phyloP scores from a whole-genome alignment of 2,329 filamentous ascomycete genomes.

The Fusarium oxysporum region DNA sequence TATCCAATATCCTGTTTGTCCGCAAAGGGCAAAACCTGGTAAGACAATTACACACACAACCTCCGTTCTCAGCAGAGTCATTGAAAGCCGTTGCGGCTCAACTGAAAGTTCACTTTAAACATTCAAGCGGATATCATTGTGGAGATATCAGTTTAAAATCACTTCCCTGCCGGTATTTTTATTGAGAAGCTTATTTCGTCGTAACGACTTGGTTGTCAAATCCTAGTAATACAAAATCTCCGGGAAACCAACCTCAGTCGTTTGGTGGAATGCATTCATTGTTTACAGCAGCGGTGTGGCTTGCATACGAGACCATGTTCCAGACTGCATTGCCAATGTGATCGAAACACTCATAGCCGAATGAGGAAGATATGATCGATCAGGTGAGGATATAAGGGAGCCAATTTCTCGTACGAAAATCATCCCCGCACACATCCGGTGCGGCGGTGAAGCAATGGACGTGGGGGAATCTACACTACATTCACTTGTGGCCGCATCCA shows the following conservation, averaged over 20 bases:
- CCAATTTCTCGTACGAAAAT: conserved; percentile 19
- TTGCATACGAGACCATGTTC: conserved; percentile 18
- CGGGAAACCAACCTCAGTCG: neutral
- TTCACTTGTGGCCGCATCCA: conserved; percentile 31
- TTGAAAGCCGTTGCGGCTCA: neutral
- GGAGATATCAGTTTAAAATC: neutral
- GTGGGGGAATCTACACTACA: conserved; percentile 23
- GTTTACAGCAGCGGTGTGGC: conserved; percentile 31
- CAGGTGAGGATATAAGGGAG: conserved; percentile 31
- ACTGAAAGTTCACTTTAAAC: neutral
- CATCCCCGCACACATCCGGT: conserved; percentile 21
- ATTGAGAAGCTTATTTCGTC: neutral
- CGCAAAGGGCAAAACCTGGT: neutral
- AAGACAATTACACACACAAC: neutral
- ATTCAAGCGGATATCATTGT: neutral
- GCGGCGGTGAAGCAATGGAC: conserved; percentile 35
- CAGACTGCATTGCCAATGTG: conserved; percentile 11
- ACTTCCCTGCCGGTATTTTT: neutral
- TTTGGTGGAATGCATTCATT: neutral
- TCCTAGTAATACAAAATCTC: neutral
- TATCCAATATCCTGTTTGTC: neutral
- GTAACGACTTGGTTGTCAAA: neutral
- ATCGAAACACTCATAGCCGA: conserved; percentile 14
- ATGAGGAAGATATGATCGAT: conserved; percentile 26
- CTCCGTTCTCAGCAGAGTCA: neutral